Evolutionary conservation across 2,329 filamentous ascomycete genomes (phyloP), one percentile per base, ranked within the genome.

Genomic region (Alternaria alternata): DNA sequence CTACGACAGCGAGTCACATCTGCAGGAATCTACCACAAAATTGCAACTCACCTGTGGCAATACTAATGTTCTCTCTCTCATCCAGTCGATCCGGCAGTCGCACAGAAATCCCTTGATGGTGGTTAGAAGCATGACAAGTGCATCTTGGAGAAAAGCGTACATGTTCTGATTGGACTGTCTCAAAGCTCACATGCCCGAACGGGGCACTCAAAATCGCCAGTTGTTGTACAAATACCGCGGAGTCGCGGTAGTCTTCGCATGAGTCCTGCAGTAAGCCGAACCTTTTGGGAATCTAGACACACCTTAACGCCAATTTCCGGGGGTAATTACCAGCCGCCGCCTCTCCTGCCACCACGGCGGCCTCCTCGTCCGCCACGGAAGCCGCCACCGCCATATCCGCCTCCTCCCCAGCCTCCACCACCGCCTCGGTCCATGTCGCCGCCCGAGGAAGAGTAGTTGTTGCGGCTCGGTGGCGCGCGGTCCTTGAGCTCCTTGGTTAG

Each of bases 401-500:
- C 64, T 20, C 69, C 66, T 43, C 69, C 67, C 28, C 71, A 66
- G 26, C 70, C 62, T 48, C 70, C 69, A 24, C 69, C 69, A 28
- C 69, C 68, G 44, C 74, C 72, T 54, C 69, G 67, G 53, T 71
- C 66, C 52, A 66, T 60, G 57, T 75, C 68, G 53, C 73, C 71
- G 54, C 62, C 59, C 7, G 65, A 55, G 22, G 64, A 54, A 42
- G 65, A 49, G 53, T 72, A 71, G 7, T 59, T 58, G 60, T 78
- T 71, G 69, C 87, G 84, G 16, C 46, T 32, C 18, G 87, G 88
- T 41, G 88, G 86, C 48, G 85, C 83, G 28, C 91, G 84, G 2
- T 90, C 90, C 75, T 93, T 91, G 79, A 97, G 85, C 76, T 97
- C 93, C 79, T 93, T 93, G 52, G 90, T 90, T 64, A 99, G 88